A percentile compares a stretch with the other conserved stretches of the same genome.
These are phyloP conservation scores for Anaeromyces robustus DNA, from an alignment of 192 early-diverging fungal genomes.

Conservation along the genomic window DNA sequence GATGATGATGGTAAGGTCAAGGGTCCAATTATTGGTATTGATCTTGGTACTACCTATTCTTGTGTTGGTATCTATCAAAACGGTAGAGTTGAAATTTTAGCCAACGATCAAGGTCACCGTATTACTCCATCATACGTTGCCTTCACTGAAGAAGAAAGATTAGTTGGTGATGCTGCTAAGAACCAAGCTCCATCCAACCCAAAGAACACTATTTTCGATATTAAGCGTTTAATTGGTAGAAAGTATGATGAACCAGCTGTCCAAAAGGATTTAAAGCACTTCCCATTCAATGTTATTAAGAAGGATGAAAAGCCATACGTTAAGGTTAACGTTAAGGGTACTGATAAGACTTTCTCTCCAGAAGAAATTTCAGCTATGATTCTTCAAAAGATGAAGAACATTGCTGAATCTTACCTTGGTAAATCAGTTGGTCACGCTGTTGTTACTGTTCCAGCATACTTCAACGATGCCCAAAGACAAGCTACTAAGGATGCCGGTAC, in stretches of 20 bases:
- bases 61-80: constrained; percentile 90
- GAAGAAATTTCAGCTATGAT: constrained; percentile 99
- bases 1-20: background rate
- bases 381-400: constrained; percentile 86
- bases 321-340: constrained; percentile 71
- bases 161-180: constrained; percentile 89
- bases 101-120: constrained; percentile 92
- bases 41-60: constrained; percentile 83
- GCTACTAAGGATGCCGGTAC: constrained; percentile 81
- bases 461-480: constrained; percentile 90
- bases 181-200: constrained; percentile 85
- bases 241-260: constrained; percentile 80
- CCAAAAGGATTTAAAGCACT: constrained; percentile 86
- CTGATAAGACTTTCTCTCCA: constrained; percentile 68
- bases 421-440: constrained; percentile 78
- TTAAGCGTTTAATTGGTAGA: constrained; percentile 83
- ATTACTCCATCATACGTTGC: constrained; percentile 90
- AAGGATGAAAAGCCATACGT: constrained; percentile 73
- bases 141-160: constrained; percentile 80
- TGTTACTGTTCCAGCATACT: constrained; percentile 95
- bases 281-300: constrained; percentile 76
- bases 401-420: constrained; percentile 74
- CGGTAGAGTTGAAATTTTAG: constrained; percentile 92
- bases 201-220: constrained; percentile 82
- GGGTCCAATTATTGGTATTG: constrained; percentile 60